These are phyloP conservation scores for Solanum lycopersicoides DNA, from an alignment of 257 asterid genomes.

Conservation along the genomic window DNA sequence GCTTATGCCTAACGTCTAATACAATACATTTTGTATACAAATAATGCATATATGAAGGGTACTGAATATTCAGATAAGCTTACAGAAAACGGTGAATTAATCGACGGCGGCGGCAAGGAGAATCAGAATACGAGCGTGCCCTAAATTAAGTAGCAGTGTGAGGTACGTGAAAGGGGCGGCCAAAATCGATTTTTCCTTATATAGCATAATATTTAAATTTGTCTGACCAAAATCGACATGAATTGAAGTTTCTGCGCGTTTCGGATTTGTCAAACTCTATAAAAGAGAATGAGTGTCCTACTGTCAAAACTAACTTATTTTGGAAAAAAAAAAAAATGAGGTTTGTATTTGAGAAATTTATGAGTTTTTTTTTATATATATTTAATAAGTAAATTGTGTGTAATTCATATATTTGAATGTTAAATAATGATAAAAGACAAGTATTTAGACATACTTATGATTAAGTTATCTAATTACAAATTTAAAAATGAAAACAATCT, in stretches of 20 bases:
- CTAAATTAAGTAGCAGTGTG: slow-evolving; percentile 6
- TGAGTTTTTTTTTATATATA: neutral
- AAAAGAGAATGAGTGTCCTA: neutral
- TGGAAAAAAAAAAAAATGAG: neutral
- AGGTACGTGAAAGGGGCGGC: slow-evolving; percentile 7
- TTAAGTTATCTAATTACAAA: no score
- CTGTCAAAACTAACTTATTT: neutral
- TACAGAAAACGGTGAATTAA: neutral
- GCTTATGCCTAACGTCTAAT: neutral
- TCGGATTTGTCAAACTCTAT: neutral
- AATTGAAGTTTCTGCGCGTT: neutral
- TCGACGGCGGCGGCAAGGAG: neutral
- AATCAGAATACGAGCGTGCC: neutral
- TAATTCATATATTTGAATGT: neutral
- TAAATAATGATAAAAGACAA: neutral
- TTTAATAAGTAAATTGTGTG: neutral
- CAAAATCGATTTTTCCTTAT: neutral
- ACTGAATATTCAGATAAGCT: neutral
- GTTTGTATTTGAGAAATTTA: neutral
- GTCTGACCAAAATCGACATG: neutral
- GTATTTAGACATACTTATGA: no score
- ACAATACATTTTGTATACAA: neutral
- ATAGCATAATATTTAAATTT: neutral
- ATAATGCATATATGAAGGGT: neutral
- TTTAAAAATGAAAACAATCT: neutral